Percentiles rank a stretch among this genome's conserved stretches.
Conservation (phyloP, 768 basidiomycete species). For the Psilocybe cyanescens region DNA sequence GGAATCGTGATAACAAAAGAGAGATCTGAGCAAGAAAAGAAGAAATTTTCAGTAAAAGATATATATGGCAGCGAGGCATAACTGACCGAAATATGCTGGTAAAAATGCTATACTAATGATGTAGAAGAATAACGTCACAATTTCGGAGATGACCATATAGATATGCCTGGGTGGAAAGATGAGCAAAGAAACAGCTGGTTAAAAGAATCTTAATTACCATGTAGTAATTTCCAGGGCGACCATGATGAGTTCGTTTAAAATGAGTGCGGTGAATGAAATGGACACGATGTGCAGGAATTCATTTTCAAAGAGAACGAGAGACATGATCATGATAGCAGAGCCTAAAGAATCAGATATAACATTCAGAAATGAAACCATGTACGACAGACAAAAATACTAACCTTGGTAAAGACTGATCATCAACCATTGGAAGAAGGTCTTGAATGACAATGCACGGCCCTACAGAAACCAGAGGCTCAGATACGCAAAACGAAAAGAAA, state of each 20-base stretch:
- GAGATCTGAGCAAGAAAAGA: slow-evolving; percentile 60
- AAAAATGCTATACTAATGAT: slow-evolving; percentile 90
- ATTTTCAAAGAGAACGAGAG: slow-evolving; percentile 92
- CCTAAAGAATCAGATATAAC: slow-evolving; percentile 47
- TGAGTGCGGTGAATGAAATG: slow-evolving; percentile 95
- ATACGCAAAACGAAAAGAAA: neutral
- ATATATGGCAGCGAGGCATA: neutral
- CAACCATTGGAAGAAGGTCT: slow-evolving; percentile 98
- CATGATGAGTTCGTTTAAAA: slow-evolving; percentile 98
- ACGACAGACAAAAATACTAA: slow-evolving; percentile 26
- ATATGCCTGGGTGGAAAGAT: slow-evolving; percentile 64
- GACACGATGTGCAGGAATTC: slow-evolving; percentile 98
- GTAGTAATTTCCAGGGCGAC: slow-evolving; percentile 97
- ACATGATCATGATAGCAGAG: slow-evolving; percentile 98
- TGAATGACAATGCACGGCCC: slow-evolving; percentile 94
- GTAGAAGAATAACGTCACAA: slow-evolving; percentile 89
- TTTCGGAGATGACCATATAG: slow-evolving; percentile 93
- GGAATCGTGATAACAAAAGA: slow-evolving; percentile 86
- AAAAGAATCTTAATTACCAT: slow-evolving; percentile 58
- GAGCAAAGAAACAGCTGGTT: neutral
- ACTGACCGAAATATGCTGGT: slow-evolving; percentile 95
- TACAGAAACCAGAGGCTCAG: slow-evolving; percentile 30
- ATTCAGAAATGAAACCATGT: neutral
- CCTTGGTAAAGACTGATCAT: slow-evolving; percentile 99
- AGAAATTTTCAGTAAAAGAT: neutral